Evolutionary conservation across 106 monocot species (phyloP), one percentile per base, ranked within the genome.

Genomic region (Acanthochlamys bracteata): DNA sequence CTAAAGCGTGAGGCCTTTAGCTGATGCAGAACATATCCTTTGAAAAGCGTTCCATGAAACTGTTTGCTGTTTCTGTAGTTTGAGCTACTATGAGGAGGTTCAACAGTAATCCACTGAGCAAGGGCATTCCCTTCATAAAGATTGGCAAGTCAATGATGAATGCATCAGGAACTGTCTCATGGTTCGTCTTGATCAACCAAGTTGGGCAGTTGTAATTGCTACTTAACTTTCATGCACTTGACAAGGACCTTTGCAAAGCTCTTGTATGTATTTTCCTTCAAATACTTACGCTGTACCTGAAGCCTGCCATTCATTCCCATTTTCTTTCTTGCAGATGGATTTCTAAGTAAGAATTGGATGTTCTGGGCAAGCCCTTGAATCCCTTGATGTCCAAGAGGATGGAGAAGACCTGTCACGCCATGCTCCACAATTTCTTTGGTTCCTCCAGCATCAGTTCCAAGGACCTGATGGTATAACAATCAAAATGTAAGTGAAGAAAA

Each of bases 361-460:
- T 86, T 82, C 51, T 77, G 73, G 16, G 83, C 89, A 20, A 93
- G 79, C 4, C 51, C 59, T 11, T 61, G 2, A 8, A 45, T 73
- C 60, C 89, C 93, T 55, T 86, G 72, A 13, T 71, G 73, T n/a
- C 93, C 89, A 39, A 86, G 12, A 7, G 93, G 89, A 55, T 93
- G 93, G 13, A 89, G 76, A 76, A 93, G 83, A 14, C 93, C 89
- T 10, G 89, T 93, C 57, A 86, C 71, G 22, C 72, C 80, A 66
- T 93, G 76, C 58, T 89, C 76, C 0, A 93, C 86, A 20, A 93
- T 89, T 73, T 93, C 93, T 60, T 13, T 67, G 0, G 93, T 93
- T 23, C 93, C 93, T 59, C 93, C 93, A 9, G 93, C 93, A 70
- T 93, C 81, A 16, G 93, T 93, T 73, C 93, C 93, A 3, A 93